Conservation (phyloP, 371 early-diverging fungal species). For the Catenaria anguillulae region DNA sequence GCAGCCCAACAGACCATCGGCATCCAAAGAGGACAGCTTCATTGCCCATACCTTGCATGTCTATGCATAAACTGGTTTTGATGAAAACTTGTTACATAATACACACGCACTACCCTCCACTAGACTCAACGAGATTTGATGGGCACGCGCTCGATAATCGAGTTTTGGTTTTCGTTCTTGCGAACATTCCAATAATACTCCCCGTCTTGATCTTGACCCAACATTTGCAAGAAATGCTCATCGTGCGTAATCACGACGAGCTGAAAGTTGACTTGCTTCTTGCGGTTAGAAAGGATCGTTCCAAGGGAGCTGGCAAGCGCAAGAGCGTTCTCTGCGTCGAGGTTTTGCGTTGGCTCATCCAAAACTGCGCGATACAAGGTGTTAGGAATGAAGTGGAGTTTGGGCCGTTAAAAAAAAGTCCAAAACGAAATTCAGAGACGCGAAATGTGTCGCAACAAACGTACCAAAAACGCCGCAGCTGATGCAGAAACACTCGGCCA, state of each 20-base stretch:
- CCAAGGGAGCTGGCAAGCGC: constrained; percentile 76
- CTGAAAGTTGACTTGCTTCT: constrained; percentile 84
- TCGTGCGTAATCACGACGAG: constrained; percentile 99
- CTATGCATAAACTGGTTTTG: no score
- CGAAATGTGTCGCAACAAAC: background rate
- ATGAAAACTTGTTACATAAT: no score
- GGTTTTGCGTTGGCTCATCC: constrained; percentile 99
- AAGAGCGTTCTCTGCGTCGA: constrained; percentile 89
- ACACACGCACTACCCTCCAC: no score
- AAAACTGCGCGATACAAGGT: no score
- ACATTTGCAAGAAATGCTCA: constrained; percentile 82
- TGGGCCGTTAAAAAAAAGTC: no score
- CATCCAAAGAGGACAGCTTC: no score
- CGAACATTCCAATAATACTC: constrained; percentile 70
- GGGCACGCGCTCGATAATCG: background rate
- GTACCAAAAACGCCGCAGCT: constrained; percentile 83
- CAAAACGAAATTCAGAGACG: background rate
- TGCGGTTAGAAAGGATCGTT: constrained; percentile 61
- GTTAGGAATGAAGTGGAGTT: no score
- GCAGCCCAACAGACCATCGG: no score
- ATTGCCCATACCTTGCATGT: no score
- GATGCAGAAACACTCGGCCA: constrained; percentile 90
- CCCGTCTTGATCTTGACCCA: constrained; percentile 61
- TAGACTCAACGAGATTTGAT: background rate
- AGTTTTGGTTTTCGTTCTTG: constrained; percentile 35